phyloP scores from a whole-genome alignment of 2,329 filamentous ascomycete species.

The Aspergillus fischeri region DNA sequence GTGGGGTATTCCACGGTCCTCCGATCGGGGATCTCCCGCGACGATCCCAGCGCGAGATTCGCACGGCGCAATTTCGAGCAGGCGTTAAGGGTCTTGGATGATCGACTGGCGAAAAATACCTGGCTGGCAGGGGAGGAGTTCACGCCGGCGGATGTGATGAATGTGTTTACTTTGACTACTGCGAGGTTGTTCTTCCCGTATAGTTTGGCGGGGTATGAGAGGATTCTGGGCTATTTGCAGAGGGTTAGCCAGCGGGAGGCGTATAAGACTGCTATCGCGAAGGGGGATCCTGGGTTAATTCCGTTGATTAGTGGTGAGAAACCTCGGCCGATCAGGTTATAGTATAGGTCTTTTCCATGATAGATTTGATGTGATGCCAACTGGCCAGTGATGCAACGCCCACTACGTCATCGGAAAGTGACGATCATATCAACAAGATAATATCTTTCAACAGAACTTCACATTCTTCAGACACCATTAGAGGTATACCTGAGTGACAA shows the following conservation, averaged over 20 bases:
- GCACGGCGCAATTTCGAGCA: conserved; percentile 32
- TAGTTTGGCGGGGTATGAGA: conserved; percentile 39
- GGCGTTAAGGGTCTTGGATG: conserved; percentile 47
- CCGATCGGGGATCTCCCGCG: conserved; percentile 10
- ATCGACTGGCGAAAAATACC: conserved; percentile 43
- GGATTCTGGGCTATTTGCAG: conserved; percentile 46
- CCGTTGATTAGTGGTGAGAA: no score
- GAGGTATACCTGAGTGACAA: no score
- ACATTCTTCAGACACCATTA: no score
- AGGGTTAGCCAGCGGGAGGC: conserved; percentile 43
- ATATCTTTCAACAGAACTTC: no score
- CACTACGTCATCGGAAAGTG: no score
- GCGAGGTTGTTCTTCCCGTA: conserved; percentile 52
- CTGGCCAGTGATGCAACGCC: no score
- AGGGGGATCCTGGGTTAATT: conserved; percentile 47
- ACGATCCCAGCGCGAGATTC: conserved; percentile 28
- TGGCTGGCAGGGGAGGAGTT: conserved; percentile 61
- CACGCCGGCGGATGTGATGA: conserved; percentile 64
- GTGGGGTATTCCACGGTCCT: conserved; percentile 36
- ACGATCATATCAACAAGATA: no score
- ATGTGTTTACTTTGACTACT: conserved; percentile 58
- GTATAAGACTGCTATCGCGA: conserved; percentile 47
- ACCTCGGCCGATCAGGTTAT: no score
- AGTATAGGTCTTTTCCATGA: no score
- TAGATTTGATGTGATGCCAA: no score